A percentile compares a stretch with the other conserved stretches of the same genome.
Conservation (phyloP, 179 eudicot species). For the Spinacia oleracea region DNA sequence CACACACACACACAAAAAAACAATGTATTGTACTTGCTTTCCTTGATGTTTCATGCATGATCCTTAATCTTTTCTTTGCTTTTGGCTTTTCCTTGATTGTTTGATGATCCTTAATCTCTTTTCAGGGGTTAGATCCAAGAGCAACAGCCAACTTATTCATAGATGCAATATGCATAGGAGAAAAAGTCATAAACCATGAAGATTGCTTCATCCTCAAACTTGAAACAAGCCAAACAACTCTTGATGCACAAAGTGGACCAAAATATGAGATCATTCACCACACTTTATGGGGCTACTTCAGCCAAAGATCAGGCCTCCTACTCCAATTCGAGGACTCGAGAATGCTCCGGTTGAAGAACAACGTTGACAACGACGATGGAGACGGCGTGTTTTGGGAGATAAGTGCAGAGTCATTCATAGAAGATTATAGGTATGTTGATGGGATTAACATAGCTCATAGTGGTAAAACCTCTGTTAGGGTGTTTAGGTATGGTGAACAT, state of each 20-base stretch:
- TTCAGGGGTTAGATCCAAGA: slow-evolving; percentile 84
- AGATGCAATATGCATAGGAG: slow-evolving; percentile 95
- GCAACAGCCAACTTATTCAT: slow-evolving; percentile 73
- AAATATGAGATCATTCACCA: slow-evolving; percentile 82
- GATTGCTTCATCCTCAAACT: slow-evolving; percentile 94
- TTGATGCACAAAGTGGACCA: slow-evolving; percentile 67
- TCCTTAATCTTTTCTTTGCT: no score
- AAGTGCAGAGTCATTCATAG: slow-evolving; percentile 76
- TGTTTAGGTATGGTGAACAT: slow-evolving; percentile 84
- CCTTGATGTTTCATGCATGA: no score
- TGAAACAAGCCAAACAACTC: slow-evolving; percentile 71
- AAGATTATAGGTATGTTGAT: slow-evolving; percentile 79
- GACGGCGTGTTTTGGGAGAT: slow-evolving; percentile 97
- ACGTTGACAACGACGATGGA: slow-evolving; percentile 55
- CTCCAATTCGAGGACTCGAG: slow-evolving; percentile 91
- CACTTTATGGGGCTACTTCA: slow-evolving; percentile 93
- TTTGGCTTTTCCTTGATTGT: no score
- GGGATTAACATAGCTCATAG: slow-evolving; percentile 86
- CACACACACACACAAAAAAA: no score
- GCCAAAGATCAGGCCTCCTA: slow-evolving; percentile 86
- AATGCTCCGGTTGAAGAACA: slow-evolving; percentile 61
- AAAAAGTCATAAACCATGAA: slow-evolving; percentile 84
- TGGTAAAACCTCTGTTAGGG: slow-evolving; percentile 73
- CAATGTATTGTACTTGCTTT: no score
- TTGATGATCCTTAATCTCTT: not conserved